phyloP scores from a whole-genome alignment of 1,284 basidiomycete genomes.

The Ceratobasidium sp. region DNA sequence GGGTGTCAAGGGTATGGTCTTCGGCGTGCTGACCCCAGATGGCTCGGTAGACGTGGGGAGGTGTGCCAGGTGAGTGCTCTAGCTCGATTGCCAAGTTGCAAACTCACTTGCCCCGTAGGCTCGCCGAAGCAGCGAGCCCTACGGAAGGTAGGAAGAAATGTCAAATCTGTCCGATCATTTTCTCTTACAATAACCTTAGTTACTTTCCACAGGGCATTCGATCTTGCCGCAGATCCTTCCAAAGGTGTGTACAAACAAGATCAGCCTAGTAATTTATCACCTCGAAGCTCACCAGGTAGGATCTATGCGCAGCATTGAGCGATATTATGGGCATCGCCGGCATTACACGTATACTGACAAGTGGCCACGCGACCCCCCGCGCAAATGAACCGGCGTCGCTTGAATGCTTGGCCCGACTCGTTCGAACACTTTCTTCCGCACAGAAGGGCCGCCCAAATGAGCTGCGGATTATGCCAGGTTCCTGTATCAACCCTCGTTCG shows the following conservation, averaged over 20 bases:
- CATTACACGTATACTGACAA: constrained; percentile 73
- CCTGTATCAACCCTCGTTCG: constrained; percentile 68
- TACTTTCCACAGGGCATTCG: constrained; percentile 83
- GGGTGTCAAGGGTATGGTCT: constrained; percentile 69
- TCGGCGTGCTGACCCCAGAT: constrained; percentile 66
- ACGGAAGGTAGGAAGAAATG: constrained; percentile 61
- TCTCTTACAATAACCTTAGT: constrained; percentile 55
- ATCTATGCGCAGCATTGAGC: constrained; percentile 58
- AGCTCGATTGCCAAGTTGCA: neutral
- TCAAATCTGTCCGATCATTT: constrained; percentile 14
- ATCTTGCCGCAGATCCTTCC: constrained; percentile 66
- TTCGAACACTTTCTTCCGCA: constrained; percentile 5
- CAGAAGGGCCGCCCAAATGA: neutral
- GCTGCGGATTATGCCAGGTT: constrained; percentile 67
- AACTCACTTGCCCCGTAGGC: constrained; percentile 52
- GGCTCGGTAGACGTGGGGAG: constrained; percentile 66
- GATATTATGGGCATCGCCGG: constrained; percentile 64
- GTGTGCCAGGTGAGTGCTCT: constrained; percentile 58
- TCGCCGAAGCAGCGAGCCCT: constrained; percentile 65
- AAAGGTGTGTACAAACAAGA: constrained; percentile 56
- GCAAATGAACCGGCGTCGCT: constrained; percentile 35
- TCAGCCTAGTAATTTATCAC: neutral
- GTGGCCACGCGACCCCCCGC: constrained; percentile 21
- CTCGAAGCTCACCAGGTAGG: neutral
- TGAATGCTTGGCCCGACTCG: constrained; percentile 16